These are phyloP conservation scores for Cyphellophora europaea DNA, from an alignment of 2,329 filamentous ascomycete species.

Conservation along the genomic window DNA sequence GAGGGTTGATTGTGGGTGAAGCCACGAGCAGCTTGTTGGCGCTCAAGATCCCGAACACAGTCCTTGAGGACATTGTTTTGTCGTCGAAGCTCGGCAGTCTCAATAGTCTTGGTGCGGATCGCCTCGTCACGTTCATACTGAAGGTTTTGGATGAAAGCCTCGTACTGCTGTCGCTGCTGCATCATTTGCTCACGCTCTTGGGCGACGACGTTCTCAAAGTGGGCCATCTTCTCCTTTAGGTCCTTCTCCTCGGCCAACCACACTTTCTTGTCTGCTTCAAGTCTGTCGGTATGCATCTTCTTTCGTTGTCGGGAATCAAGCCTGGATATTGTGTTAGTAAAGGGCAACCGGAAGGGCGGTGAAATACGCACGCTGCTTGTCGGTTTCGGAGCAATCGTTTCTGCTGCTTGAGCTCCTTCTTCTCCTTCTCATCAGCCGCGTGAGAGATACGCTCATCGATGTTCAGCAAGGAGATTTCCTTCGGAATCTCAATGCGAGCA, in stretches of 20 bases:
- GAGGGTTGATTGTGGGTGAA: no score
- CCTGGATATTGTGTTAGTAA: slow-evolving; percentile 36
- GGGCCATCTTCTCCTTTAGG: slow-evolving; percentile 65
- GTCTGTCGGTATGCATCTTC: slow-evolving; percentile 93
- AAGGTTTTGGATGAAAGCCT: slow-evolving; percentile 65
- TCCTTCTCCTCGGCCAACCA: slow-evolving; percentile 67
- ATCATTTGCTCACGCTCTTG: slow-evolving; percentile 49
- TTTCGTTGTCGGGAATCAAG: slow-evolving; percentile 95
- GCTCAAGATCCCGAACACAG: slow-evolving; percentile 41
- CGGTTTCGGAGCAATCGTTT: slow-evolving; percentile 90
- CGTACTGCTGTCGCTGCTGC: slow-evolving; percentile 65
- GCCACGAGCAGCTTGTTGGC: slow-evolving; percentile 20
- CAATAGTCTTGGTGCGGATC: slow-evolving; percentile 76
- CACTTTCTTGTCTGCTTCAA: slow-evolving; percentile 94
- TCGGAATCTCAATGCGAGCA: slow-evolving; percentile 90
- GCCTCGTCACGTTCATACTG: slow-evolving; percentile 86
- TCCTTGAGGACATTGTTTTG: slow-evolving; percentile 77
- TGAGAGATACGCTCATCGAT: slow-evolving; percentile 88
- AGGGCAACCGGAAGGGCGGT: slow-evolving; percentile 20
- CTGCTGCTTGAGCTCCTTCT: slow-evolving; percentile 97
- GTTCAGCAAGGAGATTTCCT: slow-evolving; percentile 84
- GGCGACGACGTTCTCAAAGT: slow-evolving; percentile 24
- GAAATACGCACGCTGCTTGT: slow-evolving; percentile 76
- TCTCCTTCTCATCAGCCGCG: slow-evolving; percentile 75
- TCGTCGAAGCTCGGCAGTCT: slow-evolving; percentile 85